Evolutionary conservation across 2,329 filamentous ascomycete genomes (phyloP).

Genomic region (Anthostomella pinea): DNA sequence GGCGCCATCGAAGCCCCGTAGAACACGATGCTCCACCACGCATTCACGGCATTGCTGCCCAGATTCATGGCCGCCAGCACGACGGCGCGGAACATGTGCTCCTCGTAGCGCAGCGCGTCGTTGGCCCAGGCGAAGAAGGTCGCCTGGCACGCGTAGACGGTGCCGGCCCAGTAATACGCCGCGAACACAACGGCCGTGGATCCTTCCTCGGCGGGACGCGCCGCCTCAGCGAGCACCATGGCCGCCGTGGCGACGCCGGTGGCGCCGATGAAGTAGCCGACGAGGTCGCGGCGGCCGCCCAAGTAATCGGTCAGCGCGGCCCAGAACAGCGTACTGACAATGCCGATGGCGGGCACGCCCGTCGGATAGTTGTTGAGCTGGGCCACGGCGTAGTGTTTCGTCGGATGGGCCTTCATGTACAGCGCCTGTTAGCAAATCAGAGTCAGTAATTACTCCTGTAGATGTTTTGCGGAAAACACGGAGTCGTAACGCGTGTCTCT

Average conservation of each 20-base stretch:
- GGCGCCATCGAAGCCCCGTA: conserved; percentile 66
- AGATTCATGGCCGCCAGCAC: conserved; percentile 73
- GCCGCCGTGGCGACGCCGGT: conserved; percentile 61
- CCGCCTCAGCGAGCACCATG: conserved; percentile 56
- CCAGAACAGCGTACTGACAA: conserved; percentile 64
- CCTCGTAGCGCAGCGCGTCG: conserved; percentile 63
- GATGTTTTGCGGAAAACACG: too few species aligned
- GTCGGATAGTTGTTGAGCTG: conserved; percentile 58
- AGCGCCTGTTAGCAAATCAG: too few species aligned
- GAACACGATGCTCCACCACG: conserved; percentile 72
- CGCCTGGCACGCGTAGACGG: conserved; percentile 70
- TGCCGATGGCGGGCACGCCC: conserved; percentile 54
- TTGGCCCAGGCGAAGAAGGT: conserved; percentile 77
- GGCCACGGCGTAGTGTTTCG: conserved; percentile 39
- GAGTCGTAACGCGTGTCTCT: too few species aligned
- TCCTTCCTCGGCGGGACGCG: conserved; percentile 33
- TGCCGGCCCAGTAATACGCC: conserved; percentile 68
- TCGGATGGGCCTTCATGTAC: conserved; percentile 49
- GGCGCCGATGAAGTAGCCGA: conserved; percentile 64
- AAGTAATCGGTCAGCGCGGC: conserved; percentile 65
- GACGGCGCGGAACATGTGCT: conserved; percentile 60
- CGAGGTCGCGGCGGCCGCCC: conserved; percentile 61
- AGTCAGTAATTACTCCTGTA: too few species aligned
- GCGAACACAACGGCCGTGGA: conserved; percentile 57
- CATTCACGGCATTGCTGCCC: conserved; percentile 65